phyloP scores from a whole-genome alignment of 495 filamentous ascomycete species.

The Hypoxylon crocopeplum region DNA sequence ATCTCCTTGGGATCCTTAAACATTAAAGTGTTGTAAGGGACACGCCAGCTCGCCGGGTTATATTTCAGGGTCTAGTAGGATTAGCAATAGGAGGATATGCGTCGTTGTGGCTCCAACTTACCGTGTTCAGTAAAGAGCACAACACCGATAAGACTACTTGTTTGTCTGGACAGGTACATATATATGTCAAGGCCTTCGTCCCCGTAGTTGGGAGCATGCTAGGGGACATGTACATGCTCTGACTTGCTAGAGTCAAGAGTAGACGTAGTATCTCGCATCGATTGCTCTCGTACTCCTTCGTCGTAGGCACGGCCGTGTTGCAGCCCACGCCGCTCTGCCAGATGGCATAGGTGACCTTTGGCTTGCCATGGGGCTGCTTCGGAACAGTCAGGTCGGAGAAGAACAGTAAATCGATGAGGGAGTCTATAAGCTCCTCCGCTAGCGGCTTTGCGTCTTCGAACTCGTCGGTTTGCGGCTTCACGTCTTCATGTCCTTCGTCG shows the following conservation, averaged over 20 bases:
- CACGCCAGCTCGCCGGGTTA: slow-evolving; percentile 92
- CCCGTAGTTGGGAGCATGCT: slow-evolving; percentile 85
- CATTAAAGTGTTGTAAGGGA: slow-evolving; percentile 92
- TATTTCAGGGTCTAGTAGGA: slow-evolving; percentile 83
- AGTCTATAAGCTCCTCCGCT: slow-evolving; percentile 93
- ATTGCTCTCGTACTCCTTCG: slow-evolving; percentile 89
- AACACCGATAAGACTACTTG: slow-evolving; percentile 87
- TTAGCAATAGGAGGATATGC: slow-evolving; percentile 22
- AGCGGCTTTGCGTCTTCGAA: slow-evolving; percentile 86
- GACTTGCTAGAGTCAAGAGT: slow-evolving; percentile 83
- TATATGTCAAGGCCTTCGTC: slow-evolving; percentile 86
- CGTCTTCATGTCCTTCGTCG: slow-evolving; percentile 70
- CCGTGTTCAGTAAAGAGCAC: slow-evolving; percentile 96
- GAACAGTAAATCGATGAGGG: slow-evolving; percentile 88
- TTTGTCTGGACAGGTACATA: slow-evolving; percentile 84
- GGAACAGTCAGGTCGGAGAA: slow-evolving; percentile 89
- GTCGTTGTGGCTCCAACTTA: slow-evolving; percentile 50
- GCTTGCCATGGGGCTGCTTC: slow-evolving; percentile 64
- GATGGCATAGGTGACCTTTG: slow-evolving; percentile 90
- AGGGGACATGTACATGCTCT: slow-evolving; percentile 91
- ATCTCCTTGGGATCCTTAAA: slow-evolving; percentile 94
- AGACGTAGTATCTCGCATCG: slow-evolving; percentile 88
- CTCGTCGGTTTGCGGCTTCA: slow-evolving; percentile 60
- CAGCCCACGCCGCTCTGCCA: slow-evolving; percentile 99
- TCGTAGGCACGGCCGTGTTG: slow-evolving; percentile 86